Evolutionary conservation across 108 stramenopile species (phyloP).

Genomic region (Licmophora abbreviata): DNA sequence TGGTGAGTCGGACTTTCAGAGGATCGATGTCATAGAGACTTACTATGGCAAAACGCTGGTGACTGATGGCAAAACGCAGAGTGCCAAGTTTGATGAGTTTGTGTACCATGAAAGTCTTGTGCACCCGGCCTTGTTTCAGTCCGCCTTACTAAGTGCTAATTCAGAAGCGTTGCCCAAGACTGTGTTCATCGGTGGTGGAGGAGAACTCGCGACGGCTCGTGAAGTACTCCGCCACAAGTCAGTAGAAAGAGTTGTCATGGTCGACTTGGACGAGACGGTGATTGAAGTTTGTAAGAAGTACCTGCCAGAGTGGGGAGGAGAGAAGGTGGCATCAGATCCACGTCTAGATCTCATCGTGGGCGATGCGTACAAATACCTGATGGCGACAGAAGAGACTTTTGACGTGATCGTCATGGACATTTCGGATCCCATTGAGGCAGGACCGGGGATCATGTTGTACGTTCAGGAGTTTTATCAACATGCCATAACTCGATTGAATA

Average conservation of each 20-base stretch:
- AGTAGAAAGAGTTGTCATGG: slow-evolving; percentile 84
- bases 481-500: slow-evolving; percentile 30
- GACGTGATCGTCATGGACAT: slow-evolving; percentile 39
- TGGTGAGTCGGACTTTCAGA: slow-evolving; percentile 29
- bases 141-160: slow-evolving; percentile 17
- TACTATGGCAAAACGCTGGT: slow-evolving; percentile 63
- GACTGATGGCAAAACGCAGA: slow-evolving; percentile 90
- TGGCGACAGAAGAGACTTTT: slow-evolving; percentile 27
- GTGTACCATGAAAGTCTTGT: slow-evolving; percentile 84
- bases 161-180: slow-evolving; percentile 35
- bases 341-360: slow-evolving; percentile 64
- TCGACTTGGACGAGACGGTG: slow-evolving; percentile 76
- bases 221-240: slow-evolving; percentile 69
- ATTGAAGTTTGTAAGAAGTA: slow-evolving; percentile 62
- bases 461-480: slow-evolving; percentile 86
- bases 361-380: slow-evolving; percentile 57
- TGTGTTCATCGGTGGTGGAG: slow-evolving; percentile 86
- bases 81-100: slow-evolving; percentile 74
- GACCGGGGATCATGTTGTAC: slow-evolving; percentile 88
- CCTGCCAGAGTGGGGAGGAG: slow-evolving; percentile 82
- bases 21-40: slow-evolving; percentile 32
- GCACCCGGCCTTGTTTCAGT: slow-evolving; percentile 65
- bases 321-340: slow-evolving; percentile 44
- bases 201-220: slow-evolving; percentile 82
- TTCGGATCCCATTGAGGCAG: slow-evolving; percentile 85